Percentiles rank a stretch among this genome's conserved stretches.
These are phyloP conservation scores for Lanmaoa pseudosensibilis DNA, from an alignment of 768 basidiomycete species.

Conservation along the genomic window DNA sequence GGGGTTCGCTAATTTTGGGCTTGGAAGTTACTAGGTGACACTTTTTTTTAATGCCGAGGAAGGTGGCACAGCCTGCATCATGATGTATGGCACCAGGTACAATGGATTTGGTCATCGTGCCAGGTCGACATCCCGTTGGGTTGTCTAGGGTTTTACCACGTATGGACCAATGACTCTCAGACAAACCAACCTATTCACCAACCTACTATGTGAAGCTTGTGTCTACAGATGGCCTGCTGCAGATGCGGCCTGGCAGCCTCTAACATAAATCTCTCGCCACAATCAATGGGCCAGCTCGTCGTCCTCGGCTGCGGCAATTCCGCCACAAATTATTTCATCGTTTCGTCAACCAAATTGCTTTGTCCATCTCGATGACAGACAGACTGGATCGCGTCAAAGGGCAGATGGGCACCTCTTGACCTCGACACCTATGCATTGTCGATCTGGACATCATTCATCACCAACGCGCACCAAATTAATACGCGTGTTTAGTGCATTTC, in stretches of 20 bases:
- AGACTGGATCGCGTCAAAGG: neutral
- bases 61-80: neutral
- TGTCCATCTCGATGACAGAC: neutral
- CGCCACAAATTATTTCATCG: neutral
- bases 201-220: neutral
- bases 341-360: neutral
- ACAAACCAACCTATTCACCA: neutral
- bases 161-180: neutral
- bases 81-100: too few relatives aligned
- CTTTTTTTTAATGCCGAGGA: neutral
- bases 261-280: neutral
- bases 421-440: slow-evolving; percentile 11
- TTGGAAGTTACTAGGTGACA: neutral
- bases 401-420: neutral
- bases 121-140: neutral
- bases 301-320: slow-evolving; percentile 2
- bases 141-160: slow-evolving; percentile 5
- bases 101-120: neutral
- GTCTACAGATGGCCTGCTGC: neutral
- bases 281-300: neutral
- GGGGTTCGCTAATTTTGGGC: neutral
- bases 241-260: neutral
- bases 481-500: neutral
- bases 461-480: neutral
- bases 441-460: neutral